Conservation (phyloP, 139 green algal species). For the Edaphochlamys debaryana region DNA sequence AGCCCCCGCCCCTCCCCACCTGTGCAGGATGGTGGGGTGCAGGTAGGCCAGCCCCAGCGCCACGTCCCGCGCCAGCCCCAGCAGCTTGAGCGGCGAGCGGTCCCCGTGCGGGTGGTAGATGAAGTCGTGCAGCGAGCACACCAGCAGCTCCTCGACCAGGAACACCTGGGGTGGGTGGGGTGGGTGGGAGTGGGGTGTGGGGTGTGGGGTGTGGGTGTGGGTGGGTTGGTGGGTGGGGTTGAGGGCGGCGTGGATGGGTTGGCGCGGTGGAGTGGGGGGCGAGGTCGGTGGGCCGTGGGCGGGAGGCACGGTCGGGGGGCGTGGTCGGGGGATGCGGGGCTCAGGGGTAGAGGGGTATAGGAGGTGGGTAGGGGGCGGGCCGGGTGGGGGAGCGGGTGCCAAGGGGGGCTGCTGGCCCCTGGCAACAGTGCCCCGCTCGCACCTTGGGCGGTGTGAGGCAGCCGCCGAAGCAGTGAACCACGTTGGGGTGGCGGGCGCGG, state of each 20-base stretch:
- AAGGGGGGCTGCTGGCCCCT: not conserved
- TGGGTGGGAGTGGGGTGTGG: too few species aligned
- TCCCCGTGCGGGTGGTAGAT: conserved; percentile 32
- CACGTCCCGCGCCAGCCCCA: conserved; percentile 27
- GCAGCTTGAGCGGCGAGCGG: not conserved
- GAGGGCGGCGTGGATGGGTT: too few species aligned
- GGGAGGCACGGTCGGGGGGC: too few species aligned
- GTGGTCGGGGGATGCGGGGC: too few species aligned
- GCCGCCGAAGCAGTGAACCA: conserved; percentile 19
- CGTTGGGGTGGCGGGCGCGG: not conserved
- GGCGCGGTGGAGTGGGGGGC: too few species aligned
- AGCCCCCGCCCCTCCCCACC: not conserved
- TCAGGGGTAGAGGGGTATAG: too few species aligned
- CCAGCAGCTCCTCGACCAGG: conserved; percentile 39
- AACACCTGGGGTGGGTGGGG: conserved; percentile 7
- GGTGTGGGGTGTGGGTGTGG: too few species aligned
- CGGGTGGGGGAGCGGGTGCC: not conserved
- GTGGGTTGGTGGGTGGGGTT: too few species aligned
- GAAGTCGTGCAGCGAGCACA: conserved; percentile 33
- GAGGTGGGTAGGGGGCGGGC: too few species aligned
- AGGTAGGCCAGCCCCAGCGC: conserved; percentile 23
- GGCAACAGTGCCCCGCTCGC: not conserved
- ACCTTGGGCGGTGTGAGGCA: conserved; percentile 18
- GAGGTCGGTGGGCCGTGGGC: not conserved
- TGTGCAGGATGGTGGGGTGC: conserved; percentile 25